Conservation (phyloP, 2,329 filamentous ascomycete genomes). For the Verticillium zaregamsianum region DNA sequence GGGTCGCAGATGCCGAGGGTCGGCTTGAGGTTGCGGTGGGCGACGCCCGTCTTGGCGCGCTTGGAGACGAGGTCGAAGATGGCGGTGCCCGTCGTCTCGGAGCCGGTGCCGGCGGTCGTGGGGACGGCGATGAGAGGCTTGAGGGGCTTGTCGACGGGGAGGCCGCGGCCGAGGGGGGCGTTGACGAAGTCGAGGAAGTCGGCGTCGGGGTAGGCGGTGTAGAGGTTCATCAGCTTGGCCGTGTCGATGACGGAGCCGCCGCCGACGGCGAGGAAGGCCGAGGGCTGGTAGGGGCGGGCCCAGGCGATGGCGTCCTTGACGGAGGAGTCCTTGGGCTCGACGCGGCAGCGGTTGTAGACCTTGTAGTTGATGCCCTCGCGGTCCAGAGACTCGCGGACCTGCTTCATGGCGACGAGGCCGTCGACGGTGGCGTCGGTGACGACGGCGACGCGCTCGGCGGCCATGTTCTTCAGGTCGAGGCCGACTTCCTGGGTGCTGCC, state of each 20-base stretch:
- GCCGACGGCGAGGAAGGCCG: slow-evolving; percentile 90
- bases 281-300: slow-evolving; percentile 73
- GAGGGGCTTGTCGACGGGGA: slow-evolving; percentile 67
- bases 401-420: slow-evolving; percentile 82
- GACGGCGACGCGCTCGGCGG: slow-evolving; percentile 80
- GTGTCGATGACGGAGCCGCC: slow-evolving; percentile 96
- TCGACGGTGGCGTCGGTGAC: slow-evolving; percentile 84
- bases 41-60: slow-evolving; percentile 91
- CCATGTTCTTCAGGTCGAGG: slow-evolving; percentile 95
- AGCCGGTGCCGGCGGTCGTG: slow-evolving; percentile 80
- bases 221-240: slow-evolving; percentile 97
- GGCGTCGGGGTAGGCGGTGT: slow-evolving; percentile 83
- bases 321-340: slow-evolving; percentile 94
- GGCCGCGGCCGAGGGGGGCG: slow-evolving; percentile 81
- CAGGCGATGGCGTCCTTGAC: slow-evolving; percentile 88
- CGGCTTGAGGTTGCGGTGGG: slow-evolving; percentile 92
- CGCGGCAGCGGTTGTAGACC: slow-evolving; percentile 73
- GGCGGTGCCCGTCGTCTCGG: slow-evolving; percentile 94
- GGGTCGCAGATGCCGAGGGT: slow-evolving; percentile 84
- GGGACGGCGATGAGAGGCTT: slow-evolving; percentile 78
- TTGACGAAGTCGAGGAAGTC: slow-evolving; percentile 98
- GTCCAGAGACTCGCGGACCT: slow-evolving; percentile 76
- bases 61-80: slow-evolving; percentile 94
- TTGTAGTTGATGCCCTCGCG: slow-evolving; percentile 75
- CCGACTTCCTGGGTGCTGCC: slow-evolving; percentile 94